A percentile compares a stretch with the other conserved stretches of the same genome.
Evolutionary conservation across 805 yeast genomes (phyloP).

Genomic region (Martiniozyma abietophila): DNA sequence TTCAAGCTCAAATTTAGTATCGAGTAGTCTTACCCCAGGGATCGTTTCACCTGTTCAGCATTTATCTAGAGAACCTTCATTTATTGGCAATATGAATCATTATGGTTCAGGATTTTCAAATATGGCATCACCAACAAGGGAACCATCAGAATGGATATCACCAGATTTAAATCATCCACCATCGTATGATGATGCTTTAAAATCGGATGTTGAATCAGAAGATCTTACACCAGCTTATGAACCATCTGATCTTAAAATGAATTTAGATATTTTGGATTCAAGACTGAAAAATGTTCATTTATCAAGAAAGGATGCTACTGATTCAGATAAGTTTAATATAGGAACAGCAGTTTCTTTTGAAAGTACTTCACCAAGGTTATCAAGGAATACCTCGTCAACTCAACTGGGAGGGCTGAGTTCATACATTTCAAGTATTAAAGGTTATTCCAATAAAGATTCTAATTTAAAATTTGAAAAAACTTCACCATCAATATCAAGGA

Average conservation of each 20-base stretch:
- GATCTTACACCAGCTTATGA: slow-evolving; percentile 67
- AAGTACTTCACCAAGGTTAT: slow-evolving; percentile 4
- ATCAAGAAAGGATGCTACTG: slow-evolving; percentile 6
- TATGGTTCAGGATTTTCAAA: background rate
- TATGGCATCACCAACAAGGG: background rate
- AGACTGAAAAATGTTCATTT: slow-evolving; percentile 20
- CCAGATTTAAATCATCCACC: slow-evolving; percentile 49
- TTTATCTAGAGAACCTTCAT: slow-evolving; percentile 52
- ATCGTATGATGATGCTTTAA: slow-evolving; percentile 72
- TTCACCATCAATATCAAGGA: slow-evolving; percentile 10
- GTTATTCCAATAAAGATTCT: background rate
- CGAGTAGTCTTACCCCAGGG: slow-evolving; percentile 27
- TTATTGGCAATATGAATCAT: slow-evolving; percentile 12
- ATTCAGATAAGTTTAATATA: background rate
- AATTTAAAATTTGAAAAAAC: background rate
- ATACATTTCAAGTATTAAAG: slow-evolving; percentile 5
- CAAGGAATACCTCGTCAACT: slow-evolving; percentile 4
- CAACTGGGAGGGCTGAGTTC: slow-evolving; percentile 2
- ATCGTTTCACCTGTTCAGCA: slow-evolving; percentile 46
- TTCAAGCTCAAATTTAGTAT: slow-evolving; percentile 2
- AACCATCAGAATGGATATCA: background rate
- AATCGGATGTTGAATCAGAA: slow-evolving; percentile 36
- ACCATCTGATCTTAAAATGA: slow-evolving; percentile 26
- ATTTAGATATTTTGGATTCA: slow-evolving; percentile 25
- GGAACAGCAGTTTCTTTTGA: slow-evolving; percentile 2